Evolutionary conservation across 257 asterid species (phyloP), one percentile per base, ranked within the genome.

Genomic region (Mentha longifolia): DNA sequence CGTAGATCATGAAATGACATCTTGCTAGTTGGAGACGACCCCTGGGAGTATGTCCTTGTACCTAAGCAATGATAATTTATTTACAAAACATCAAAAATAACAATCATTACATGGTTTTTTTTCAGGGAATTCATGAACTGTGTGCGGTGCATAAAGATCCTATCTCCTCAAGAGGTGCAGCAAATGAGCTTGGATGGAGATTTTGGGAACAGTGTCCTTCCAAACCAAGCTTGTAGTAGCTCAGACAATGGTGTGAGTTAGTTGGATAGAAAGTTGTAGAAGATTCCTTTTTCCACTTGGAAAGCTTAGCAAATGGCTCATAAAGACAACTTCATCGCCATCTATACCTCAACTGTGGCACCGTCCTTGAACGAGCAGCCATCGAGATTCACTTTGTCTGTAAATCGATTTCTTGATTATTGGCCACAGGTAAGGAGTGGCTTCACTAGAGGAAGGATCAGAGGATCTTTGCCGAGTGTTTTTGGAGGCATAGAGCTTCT

Each of bases 101-200:
- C 60, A 17, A 9, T 4, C 6, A 49, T 65, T 19, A 7, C 10
- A 6, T 9, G 46, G 25, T 22, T 25, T 50, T 2, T 17, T 5
- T 76, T 7, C 85, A 93, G 98, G 88, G 98, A 93, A 76, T 93
- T 93, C 2, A 95, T 93, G 82, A 93, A 67, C 85, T 93, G 98
- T 25, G 97, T 90, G 8, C 93, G 89, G 7, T 90, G 94, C 83
- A 93, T 93, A 71, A 93, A 90, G 83, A 90, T 93, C 73, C 96
- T 93, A 17, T 93, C 98, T 3, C 98, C 96, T 42, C 97, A 90
- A 75, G 98, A 93, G 83, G 98, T 93, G 43, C 97, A 89, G 59
- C 97, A 93, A 70, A 87, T 93, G 95, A 93, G 97, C 80, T 86
- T 90, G 89, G 98, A 89, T 77, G 97, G 94, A 67, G 97, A 88